These are phyloP conservation scores for Pythium volutum DNA, from an alignment of 352 stramenopile genomes.

Conservation along the genomic window DNA sequence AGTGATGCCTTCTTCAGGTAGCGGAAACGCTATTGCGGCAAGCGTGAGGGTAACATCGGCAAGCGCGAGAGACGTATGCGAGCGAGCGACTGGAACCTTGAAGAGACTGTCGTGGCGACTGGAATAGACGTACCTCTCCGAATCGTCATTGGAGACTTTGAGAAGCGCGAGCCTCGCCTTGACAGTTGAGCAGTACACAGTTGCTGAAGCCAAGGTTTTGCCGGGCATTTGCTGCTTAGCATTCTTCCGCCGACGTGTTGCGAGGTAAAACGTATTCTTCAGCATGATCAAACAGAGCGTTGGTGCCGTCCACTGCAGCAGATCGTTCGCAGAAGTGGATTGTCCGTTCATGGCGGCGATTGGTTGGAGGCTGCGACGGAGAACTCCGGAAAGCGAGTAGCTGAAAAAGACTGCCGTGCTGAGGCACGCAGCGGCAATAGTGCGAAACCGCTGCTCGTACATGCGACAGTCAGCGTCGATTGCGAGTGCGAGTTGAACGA, in stretches of 20 bases:
- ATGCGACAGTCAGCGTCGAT: constrained; percentile 23
- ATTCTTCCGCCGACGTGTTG: neutral
- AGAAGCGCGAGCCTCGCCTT: constrained; percentile 19
- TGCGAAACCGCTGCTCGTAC: constrained; percentile 11
- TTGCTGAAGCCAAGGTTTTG: neutral
- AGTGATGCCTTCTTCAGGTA: constrained; percentile 1
- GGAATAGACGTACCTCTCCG: neutral
- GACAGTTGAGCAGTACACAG: constrained; percentile 22
- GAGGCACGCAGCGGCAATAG: neutral
- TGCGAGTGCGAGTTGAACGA: constrained; percentile 24
- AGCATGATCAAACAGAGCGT: constrained; percentile 26
- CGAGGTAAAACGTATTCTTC: constrained; percentile 14
- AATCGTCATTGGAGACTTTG: neutral
- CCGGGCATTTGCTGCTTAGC: no score
- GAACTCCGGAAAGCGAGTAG: constrained; percentile 15
- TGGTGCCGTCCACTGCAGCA: constrained; percentile 27
- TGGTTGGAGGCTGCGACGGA: constrained; percentile 6
- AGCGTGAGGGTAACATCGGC: constrained; percentile 21
- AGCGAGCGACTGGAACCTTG: constrained; percentile 18
- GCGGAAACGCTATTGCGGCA: neutral
- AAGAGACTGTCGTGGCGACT: neutral
- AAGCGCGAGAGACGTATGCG: constrained; percentile 8
- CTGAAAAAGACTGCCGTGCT: neutral
- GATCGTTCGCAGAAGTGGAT: constrained; percentile 20
- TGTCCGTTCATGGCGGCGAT: constrained; percentile 18